Conservation (phyloP, 371 early-diverging fungal species). For the Haplosporangium sp. region DNA sequence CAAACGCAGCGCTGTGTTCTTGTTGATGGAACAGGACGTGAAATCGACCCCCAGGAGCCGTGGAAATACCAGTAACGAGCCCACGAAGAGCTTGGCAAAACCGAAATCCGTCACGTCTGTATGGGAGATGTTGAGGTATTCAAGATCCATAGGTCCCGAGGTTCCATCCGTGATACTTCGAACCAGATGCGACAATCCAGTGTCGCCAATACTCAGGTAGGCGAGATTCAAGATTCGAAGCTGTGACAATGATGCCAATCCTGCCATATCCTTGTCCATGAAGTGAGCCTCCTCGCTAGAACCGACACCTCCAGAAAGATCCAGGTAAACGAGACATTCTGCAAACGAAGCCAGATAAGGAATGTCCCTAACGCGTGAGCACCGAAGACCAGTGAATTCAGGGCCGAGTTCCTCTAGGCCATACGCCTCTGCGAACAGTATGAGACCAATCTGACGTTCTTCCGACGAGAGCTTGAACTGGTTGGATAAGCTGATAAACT, state of each 20-base stretch:
- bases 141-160: conserved; percentile 25
- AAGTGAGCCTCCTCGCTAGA: conserved; percentile 4
- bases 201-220: conserved; percentile 30
- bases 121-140: conserved; percentile 32
- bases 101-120: conserved; percentile 37
- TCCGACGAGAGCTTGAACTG: conserved; percentile 23
- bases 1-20: conserved; percentile 4
- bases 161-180: conserved; percentile 37
- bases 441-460: conserved; percentile 36
- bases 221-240: conserved; percentile 39
- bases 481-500: no score
- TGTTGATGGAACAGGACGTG: conserved; percentile 22
- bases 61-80: conserved; percentile 14
- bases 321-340: conserved; percentile 46
- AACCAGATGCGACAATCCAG: conserved; percentile 40
- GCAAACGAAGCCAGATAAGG: conserved; percentile 26
- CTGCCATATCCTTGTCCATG: conserved; percentile 37
- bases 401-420: conserved; percentile 24
- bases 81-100: conserved; percentile 12
- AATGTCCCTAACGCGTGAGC: conserved; percentile 25
- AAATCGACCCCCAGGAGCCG: conserved; percentile 39
- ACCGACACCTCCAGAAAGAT: conserved; percentile 32
- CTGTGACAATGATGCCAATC: conserved; percentile 23
- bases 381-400: conserved; percentile 38
- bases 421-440: conserved; percentile 44